phyloP scores from a whole-genome alignment of 441 rosid species.

The Arabidopsis lyrata region DNA sequence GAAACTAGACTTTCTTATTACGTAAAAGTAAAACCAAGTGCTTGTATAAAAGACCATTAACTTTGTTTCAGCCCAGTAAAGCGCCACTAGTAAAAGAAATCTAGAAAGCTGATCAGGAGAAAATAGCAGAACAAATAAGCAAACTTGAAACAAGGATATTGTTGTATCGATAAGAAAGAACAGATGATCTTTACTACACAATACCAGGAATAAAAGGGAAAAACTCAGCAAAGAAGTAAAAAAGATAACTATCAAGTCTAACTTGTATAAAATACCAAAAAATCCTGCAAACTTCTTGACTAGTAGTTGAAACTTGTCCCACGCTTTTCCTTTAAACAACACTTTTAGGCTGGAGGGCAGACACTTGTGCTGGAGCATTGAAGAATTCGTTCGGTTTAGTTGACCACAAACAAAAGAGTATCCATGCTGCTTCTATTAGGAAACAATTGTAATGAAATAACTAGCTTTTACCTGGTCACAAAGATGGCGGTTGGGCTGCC shows the following conservation, averaged over 20 bases:
- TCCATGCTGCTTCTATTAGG: neutral
- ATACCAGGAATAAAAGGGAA: slow-evolving; percentile 9
- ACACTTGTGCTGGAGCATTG: neutral
- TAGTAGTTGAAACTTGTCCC: slow-evolving; percentile 20
- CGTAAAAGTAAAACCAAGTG: neutral
- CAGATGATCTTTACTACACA: slow-evolving; percentile 19
- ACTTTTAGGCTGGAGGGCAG: slow-evolving; percentile 6
- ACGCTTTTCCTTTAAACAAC: neutral
- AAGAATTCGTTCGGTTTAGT: neutral
- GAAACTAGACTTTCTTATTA: neutral
- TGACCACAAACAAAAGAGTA: neutral
- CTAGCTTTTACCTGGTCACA: slow-evolving; percentile 53
- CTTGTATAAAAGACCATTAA: neutral
- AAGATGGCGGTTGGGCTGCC: slow-evolving; percentile 85
- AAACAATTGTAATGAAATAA: slow-evolving; percentile 2
- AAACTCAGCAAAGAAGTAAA: slow-evolving; percentile 17
- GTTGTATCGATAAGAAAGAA: neutral
- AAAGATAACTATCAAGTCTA: slow-evolving; percentile 20
- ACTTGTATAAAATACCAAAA: neutral
- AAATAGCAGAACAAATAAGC: neutral
- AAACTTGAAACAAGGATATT: neutral
- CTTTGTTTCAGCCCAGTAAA: neutral
- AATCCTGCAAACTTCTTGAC: slow-evolving; percentile 25
- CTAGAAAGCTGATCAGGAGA: neutral
- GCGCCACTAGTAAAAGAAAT: neutral